These are phyloP conservation scores for Paraphysoderma sedebokerense DNA, from an alignment of 371 early-diverging fungal genomes.

Conservation along the genomic window DNA sequence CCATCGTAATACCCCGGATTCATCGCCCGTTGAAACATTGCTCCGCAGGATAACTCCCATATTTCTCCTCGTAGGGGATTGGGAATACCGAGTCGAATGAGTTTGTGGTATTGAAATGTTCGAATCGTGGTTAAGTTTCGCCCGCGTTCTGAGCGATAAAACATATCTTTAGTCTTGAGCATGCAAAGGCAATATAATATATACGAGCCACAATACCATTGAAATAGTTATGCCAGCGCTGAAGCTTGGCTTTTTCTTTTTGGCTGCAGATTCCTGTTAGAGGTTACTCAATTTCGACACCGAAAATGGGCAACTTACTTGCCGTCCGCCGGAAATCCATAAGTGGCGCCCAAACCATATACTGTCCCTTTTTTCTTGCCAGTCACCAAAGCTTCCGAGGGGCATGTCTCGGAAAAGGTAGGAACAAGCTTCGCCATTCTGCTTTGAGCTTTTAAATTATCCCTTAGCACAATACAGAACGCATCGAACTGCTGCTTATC, in stretches of 20 bases:
- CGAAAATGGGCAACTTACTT: slow-evolving; percentile 27
- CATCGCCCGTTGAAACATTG: slow-evolving; percentile 69
- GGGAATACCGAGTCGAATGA: slow-evolving; percentile 84
- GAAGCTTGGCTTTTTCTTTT: no score
- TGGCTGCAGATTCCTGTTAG: no score
- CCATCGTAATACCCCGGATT: slow-evolving; percentile 64
- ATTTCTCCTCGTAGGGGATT: slow-evolving; percentile 83
- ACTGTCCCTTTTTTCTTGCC: slow-evolving; percentile 29
- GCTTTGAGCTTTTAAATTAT: slow-evolving; percentile 23
- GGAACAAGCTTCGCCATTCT: background rate
- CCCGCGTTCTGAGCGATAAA: slow-evolving; percentile 49
- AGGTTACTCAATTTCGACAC: no score
- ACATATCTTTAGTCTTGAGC: no score
- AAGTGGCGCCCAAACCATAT: slow-evolving; percentile 54
- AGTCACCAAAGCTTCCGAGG: slow-evolving; percentile 47
- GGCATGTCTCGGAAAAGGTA: slow-evolving; percentile 55
- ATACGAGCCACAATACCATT: no score
- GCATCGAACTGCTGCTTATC: slow-evolving; percentile 24
- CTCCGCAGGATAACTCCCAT: slow-evolving; percentile 88
- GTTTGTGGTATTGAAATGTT: slow-evolving; percentile 63
- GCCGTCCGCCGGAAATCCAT: slow-evolving; percentile 68
- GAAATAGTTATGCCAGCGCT: no score
- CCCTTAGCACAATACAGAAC: slow-evolving; percentile 32
- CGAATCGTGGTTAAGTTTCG: slow-evolving; percentile 73
- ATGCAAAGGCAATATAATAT: no score